Evolutionary conservation across 306 rosid genomes (phyloP), one percentile per base, ranked within the genome.

Genomic region (Prunus mume): DNA sequence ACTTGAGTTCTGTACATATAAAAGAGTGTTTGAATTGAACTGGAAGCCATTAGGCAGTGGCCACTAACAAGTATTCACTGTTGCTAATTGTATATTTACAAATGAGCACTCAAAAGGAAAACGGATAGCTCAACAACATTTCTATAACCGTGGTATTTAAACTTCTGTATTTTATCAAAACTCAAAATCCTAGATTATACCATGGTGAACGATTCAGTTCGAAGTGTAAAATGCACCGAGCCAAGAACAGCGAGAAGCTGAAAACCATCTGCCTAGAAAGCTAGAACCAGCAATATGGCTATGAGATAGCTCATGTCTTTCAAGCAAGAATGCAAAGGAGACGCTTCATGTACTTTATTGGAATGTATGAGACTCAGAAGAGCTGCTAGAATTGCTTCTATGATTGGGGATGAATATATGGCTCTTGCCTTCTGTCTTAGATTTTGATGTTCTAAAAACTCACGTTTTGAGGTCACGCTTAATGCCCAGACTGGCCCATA

Each of bases 341-440:
- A 45, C 27, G 43, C 13, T 72, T 68, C 61, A 82, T 74, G 61
- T 71, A 82, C 82, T 71, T 80, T 74, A 76, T 50, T 80, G 85
- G 56, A 84, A 77, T 47, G 80, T 76, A 65, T 67, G 77, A 68
- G 83, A 79, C 66, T 71, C 67, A 81, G 78, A 77, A 75, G 49
- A 12, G 88, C 83, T 34, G 78, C 85, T 43, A 75, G 82, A 61
- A 83, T 86, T 58, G 86, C 84, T 80, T 79, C 79, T 85, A 85
- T 71, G 80, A 85, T 72, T 3, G 78, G 81, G 80, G 90, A 80
- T 20, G 72, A 76, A 19, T 34, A 77, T 15, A 46, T 62, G 73
- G 49, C 77, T 83, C 71, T 80, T 75, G 68, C 83, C 84, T 55
- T 79, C 83, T 76, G 76, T 86, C 41, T 71, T 81, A 55, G 75